These are phyloP conservation scores for Hylodesmum podocarpum DNA, from an alignment of 306 rosid species.

Conservation along the genomic window DNA sequence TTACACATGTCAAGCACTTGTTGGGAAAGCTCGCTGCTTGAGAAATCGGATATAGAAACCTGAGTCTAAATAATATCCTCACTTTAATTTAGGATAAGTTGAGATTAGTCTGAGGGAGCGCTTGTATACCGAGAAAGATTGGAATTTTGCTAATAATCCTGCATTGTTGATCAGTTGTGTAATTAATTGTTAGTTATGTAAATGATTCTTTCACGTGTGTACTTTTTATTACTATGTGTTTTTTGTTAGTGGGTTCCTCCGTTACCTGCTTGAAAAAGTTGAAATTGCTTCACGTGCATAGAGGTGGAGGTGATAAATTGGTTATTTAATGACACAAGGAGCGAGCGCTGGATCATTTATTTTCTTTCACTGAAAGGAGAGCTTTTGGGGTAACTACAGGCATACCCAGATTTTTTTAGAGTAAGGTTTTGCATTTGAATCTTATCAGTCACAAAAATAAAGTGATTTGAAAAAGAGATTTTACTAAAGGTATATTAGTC, in stretches of 20 bases:
- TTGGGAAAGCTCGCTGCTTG: constrained; percentile 26
- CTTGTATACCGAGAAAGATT: constrained; percentile 9
- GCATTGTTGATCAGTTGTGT: constrained; percentile 27
- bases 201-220: constrained; percentile 27
- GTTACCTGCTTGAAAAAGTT: constrained; percentile 2
- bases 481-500: no score
- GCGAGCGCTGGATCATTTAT: not conserved
- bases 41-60: constrained; percentile 21
- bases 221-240: not conserved
- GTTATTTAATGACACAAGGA: not conserved
- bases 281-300: not conserved
- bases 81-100: constrained; percentile 31
- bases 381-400: not conserved
- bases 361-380: not conserved
- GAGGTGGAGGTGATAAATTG: not conserved
- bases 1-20: constrained; percentile 36
- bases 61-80: constrained; percentile 27
- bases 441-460: no score
- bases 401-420: not conserved
- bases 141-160: constrained; percentile 35
- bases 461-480: no score
- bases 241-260: not conserved
- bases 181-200: constrained; percentile 21
- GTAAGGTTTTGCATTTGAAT: no score
- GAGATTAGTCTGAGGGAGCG: constrained; percentile 38